Percentiles rank a stretch among this genome's conserved stretches.
These are phyloP conservation scores for Trichoderma gamsii DNA, from an alignment of 495 filamentous ascomycete species.

Conservation along the genomic window DNA sequence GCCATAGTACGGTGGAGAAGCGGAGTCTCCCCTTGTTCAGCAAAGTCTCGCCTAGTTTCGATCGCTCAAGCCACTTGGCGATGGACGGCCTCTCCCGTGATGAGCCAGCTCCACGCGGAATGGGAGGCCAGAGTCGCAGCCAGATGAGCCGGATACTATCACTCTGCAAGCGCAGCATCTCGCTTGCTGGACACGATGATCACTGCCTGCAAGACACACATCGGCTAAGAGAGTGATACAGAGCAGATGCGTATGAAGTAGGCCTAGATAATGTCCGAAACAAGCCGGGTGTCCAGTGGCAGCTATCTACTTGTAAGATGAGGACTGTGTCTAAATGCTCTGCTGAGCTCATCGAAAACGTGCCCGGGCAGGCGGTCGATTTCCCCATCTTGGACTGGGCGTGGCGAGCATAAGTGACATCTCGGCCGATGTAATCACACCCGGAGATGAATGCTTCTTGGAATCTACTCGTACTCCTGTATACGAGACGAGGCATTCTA, in stretches of 20 bases:
- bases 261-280: background rate
- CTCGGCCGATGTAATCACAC: background rate
- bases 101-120: constrained; percentile 6
- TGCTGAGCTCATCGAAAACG: background rate
- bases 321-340: no score
- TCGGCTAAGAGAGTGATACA: background rate
- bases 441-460: background rate
- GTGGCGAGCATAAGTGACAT: background rate
- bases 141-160: background rate
- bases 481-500: background rate
- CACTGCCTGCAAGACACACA: background rate
- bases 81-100: constrained; percentile 13
- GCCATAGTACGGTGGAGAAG: constrained; percentile 3
- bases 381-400: background rate
- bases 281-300: background rate
- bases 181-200: constrained; percentile 1
- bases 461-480: background rate
- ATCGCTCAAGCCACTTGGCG: constrained; percentile 10
- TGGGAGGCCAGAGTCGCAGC: background rate
- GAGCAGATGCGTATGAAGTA: no score
- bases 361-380: background rate
- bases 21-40: constrained; percentile 1
- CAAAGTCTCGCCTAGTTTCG: background rate
- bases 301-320: background rate
- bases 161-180: background rate